Conservation (phyloP, 2,329 filamentous ascomycete species). For the Zasmidium citrigriseum region DNA sequence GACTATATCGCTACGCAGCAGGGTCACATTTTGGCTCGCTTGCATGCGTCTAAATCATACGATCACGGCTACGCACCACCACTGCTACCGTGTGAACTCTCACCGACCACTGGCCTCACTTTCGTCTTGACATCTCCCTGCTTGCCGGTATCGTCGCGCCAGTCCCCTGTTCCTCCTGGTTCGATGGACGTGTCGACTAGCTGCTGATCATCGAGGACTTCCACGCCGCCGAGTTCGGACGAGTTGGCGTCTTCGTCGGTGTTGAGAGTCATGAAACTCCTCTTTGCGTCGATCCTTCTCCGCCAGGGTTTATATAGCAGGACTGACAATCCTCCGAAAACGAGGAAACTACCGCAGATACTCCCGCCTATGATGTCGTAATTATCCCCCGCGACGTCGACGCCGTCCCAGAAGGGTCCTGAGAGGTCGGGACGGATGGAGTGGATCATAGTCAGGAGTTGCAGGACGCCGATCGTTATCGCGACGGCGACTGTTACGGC, state of each 20-base stretch:
- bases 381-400: constrained; percentile 72
- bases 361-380: constrained; percentile 84
- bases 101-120: constrained; percentile 14
- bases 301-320: constrained; percentile 81
- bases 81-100: constrained; percentile 9
- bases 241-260: constrained; percentile 3
- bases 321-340: constrained; percentile 74
- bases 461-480: constrained; percentile 80
- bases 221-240: constrained; percentile 8
- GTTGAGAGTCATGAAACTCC: not conserved
- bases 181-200: constrained; percentile 13
- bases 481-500: constrained; percentile 81
- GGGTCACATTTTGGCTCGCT: no score
- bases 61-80: not conserved
- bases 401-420: constrained; percentile 88
- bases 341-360: constrained; percentile 81
- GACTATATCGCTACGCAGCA: not conserved
- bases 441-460: constrained; percentile 75
- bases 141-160: constrained; percentile 9
- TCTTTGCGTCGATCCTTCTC: constrained; percentile 50
- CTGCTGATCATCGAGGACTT: constrained; percentile 13
- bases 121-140: constrained; percentile 10
- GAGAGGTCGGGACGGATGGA: constrained; percentile 69
- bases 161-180: not conserved
- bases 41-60: not conserved